A percentile compares a stretch with the other conserved stretches of the same genome.
These are phyloP conservation scores for Pelargonium myrrhifolium DNA, from an alignment of 441 rosid genomes.

Conservation along the genomic window DNA sequence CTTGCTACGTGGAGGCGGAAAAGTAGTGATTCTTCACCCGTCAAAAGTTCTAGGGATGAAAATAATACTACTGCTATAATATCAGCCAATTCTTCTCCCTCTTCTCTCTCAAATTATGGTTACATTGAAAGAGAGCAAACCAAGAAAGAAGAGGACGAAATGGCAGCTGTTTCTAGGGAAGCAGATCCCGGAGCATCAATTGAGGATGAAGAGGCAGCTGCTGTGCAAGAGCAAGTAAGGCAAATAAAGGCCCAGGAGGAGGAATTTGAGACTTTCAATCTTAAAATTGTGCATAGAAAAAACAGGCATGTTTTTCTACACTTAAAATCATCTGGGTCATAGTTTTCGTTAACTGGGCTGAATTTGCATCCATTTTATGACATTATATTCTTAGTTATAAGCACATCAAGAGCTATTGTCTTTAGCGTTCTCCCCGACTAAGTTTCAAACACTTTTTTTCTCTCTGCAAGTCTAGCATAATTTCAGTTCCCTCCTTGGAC, in stretches of 20 bases:
- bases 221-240: constrained; percentile 93
- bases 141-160: constrained; percentile 56
- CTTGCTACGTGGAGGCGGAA: constrained; percentile 65
- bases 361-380: neutral
- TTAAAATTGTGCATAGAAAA: constrained; percentile 90
- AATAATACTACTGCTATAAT: constrained; percentile 40
- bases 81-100: constrained; percentile 61
- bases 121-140: constrained; percentile 40
- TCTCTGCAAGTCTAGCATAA: neutral
- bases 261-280: constrained; percentile 94
- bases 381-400: neutral
- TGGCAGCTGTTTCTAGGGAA: constrained; percentile 39
- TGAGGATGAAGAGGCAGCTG: constrained; percentile 93
- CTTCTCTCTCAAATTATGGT: constrained; percentile 56
- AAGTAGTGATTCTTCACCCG: constrained; percentile 66
- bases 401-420: neutral
- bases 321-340: constrained; percentile 7
- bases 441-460: neutral
- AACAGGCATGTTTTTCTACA: constrained; percentile 60
- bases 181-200: constrained; percentile 53
- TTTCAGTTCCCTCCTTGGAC: neutral
- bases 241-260: constrained; percentile 94
- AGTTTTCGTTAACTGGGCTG: neutral
- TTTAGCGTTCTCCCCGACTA: neutral
- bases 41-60: constrained; percentile 59